A percentile compares a stretch with the other conserved stretches of the same genome.
Evolutionary conservation across 495 filamentous ascomycete species (phyloP).

Genomic region (Penicillium tannophilum): DNA sequence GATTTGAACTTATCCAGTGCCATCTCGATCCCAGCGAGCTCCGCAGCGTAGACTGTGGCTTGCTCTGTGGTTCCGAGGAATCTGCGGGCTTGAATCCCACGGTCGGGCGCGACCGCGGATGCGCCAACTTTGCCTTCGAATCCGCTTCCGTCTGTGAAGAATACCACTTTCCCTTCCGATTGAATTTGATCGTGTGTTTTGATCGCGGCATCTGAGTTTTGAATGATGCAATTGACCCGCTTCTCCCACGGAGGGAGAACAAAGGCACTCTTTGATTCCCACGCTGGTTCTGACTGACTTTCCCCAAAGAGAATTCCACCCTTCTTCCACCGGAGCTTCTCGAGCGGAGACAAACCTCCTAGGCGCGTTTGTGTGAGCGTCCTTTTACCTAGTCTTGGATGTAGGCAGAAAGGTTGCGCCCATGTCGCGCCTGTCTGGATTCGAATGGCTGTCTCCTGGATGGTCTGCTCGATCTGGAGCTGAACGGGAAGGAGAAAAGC

Average conservation of each 20-base stretch:
- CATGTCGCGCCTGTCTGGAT: neutral
- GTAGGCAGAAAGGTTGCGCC: neutral
- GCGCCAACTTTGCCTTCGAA: no score
- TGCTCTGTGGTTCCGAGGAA: no score
- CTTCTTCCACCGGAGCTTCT: neutral
- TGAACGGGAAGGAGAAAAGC: neutral
- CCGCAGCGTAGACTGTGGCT: no score
- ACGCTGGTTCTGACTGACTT: no score
- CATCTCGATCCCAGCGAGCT: neutral
- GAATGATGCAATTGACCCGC: neutral
- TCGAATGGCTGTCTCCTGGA: neutral
- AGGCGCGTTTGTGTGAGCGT: neutral
- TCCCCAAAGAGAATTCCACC: neutral
- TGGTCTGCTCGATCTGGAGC: neutral
- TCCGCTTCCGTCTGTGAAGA: no score
- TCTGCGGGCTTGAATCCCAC: no score
- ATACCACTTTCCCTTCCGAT: no score
- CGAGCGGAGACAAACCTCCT: neutral
- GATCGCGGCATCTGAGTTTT: neutral
- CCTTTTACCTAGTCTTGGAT: neutral
- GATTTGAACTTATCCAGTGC: neutral
- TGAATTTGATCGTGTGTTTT: neutral
- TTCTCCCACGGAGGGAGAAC: neutral
- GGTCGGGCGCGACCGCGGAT: no score
- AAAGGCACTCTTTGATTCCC: neutral